Evolutionary conservation across 192 early-diverging fungal species (phyloP).

Genomic region (Podila horticola): DNA sequence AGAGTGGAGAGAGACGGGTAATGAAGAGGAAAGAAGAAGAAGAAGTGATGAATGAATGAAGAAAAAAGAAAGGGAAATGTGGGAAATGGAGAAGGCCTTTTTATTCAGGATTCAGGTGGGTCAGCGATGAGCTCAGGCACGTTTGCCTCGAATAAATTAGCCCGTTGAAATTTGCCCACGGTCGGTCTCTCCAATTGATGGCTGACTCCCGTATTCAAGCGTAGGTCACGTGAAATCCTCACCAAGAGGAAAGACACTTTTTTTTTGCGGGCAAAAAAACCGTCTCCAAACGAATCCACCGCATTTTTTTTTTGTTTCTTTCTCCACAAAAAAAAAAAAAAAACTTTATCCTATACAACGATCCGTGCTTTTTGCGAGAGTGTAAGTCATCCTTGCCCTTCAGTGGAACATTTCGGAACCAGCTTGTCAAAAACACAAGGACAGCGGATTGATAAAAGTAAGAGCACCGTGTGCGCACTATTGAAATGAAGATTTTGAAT

Average conservation of each 20-base stretch:
- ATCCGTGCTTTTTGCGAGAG: neutral
- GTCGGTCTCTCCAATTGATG: neutral
- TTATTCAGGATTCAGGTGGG: neutral
- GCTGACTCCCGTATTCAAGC: neutral
- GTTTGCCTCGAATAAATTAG: neutral
- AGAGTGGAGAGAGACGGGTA: slow-evolving; percentile 6
- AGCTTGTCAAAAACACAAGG: neutral
- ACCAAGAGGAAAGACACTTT: neutral
- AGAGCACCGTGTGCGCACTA: no score
- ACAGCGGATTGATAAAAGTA: neutral
- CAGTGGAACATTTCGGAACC: neutral
- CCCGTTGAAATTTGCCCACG: neutral
- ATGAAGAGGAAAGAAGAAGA: neutral
- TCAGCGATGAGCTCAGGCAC: neutral
- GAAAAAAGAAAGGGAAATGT: slow-evolving; percentile 6
- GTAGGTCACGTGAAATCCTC: neutral
- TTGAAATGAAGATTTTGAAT: no score
- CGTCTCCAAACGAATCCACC: neutral
- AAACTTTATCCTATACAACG: neutral
- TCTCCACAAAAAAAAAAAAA: neutral
- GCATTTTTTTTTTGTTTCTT: neutral
- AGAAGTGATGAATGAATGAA: neutral
- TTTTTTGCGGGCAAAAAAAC: neutral
- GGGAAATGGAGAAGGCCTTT: neutral
- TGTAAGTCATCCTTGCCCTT: neutral